These are phyloP conservation scores for Elsinoe fawcettii DNA, from an alignment of 2,329 filamentous ascomycete species.

Conservation along the genomic window DNA sequence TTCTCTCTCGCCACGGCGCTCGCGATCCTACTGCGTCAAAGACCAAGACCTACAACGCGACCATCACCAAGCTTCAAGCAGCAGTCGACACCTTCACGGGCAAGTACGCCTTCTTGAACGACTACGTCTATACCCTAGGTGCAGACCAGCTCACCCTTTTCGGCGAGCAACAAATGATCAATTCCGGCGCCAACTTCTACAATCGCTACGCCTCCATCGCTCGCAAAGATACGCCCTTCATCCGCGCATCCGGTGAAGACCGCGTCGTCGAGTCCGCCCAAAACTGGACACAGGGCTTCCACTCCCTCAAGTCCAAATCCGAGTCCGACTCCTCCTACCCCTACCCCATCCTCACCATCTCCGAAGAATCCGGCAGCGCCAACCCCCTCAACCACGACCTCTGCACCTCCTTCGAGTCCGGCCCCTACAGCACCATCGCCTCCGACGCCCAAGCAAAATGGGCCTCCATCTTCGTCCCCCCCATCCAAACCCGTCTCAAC, in stretches of 20 bases:
- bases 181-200: constrained; percentile 71
- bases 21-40: constrained; percentile 69
- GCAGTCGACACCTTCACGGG: constrained; percentile 49
- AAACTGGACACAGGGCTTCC: constrained; percentile 70
- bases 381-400: constrained; percentile 72
- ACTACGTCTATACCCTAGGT: constrained; percentile 65
- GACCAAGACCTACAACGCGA: constrained; percentile 52
- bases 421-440: constrained; percentile 43
- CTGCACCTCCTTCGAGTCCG: constrained; percentile 63
- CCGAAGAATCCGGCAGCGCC: constrained; percentile 60
- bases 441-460: constrained; percentile 50
- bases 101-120: constrained; percentile 60
- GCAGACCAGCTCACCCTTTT: constrained; percentile 61
- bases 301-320: constrained; percentile 44
- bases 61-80: constrained; percentile 59
- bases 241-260: constrained; percentile 61
- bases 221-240: constrained; percentile 53
- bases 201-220: constrained; percentile 60
- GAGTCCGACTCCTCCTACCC: constrained; percentile 39
- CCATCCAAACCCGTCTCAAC: constrained; percentile 64
- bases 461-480: constrained; percentile 55
- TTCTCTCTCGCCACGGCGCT: constrained; percentile 78
- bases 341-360: constrained; percentile 57
- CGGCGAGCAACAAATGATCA: constrained; percentile 61
- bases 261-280: constrained; percentile 67